Percentiles rank a stretch among this genome's conserved stretches.
Conservation (phyloP, 208 protist genomes). For the Trypanosoma cruzi region DNA sequence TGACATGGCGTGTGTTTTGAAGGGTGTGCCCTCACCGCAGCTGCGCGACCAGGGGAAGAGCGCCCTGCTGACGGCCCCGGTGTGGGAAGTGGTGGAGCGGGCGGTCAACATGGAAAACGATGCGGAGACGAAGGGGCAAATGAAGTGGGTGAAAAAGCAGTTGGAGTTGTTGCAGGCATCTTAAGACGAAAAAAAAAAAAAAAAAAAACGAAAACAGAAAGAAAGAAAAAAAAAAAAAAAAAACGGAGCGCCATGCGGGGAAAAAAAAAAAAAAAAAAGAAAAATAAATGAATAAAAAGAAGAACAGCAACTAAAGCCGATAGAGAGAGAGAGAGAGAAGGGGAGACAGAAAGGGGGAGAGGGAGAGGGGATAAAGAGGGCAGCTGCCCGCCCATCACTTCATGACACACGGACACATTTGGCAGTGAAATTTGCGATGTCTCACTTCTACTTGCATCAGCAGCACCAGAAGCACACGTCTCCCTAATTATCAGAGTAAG, state of each 20-base stretch:
- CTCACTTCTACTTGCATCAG: background rate
- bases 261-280: background rate
- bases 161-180: conserved; percentile 45
- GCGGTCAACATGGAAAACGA: conserved; percentile 28
- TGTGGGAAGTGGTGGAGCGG: conserved; percentile 38
- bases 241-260: conserved; percentile 2
- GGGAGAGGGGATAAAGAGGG: background rate
- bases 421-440: too few species aligned
- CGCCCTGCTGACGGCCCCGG: conserved; percentile 50
- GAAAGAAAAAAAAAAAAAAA: background rate
- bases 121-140: conserved; percentile 53
- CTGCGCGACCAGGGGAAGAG: conserved; percentile 65
- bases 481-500: too few species aligned
- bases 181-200: conserved; percentile 22
- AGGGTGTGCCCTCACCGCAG: conserved; percentile 33
- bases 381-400: background rate
- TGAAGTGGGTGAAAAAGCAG: conserved; percentile 68
- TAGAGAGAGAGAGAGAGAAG: conserved; percentile 2
- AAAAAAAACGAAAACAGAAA: conserved; percentile 9
- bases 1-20: conserved; percentile 82
- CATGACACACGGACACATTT: too few species aligned
- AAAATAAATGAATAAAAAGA: background rate
- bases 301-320: background rate
- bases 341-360: background rate
- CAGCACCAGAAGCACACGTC: background rate